phyloP scores from a whole-genome alignment of 2,329 filamentous ascomycete genomes.

The Diaporthe citriasiana region DNA sequence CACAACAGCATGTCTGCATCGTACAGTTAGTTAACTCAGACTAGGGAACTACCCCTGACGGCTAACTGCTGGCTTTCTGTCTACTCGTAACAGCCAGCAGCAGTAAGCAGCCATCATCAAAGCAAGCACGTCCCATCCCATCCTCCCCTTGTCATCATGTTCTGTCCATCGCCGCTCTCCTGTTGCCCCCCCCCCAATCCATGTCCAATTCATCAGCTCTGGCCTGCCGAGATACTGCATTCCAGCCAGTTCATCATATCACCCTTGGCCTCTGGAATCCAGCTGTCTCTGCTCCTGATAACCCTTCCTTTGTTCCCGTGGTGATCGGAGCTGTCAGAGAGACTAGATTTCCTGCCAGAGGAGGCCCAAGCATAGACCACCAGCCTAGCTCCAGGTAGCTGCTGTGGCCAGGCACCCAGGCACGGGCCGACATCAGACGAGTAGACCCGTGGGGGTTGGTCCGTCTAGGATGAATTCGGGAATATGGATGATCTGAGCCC shows the following conservation, averaged over 20 bases:
- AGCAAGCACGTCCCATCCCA: not conserved
- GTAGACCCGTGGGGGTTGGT: conserved; percentile 21
- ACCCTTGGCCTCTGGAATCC: conserved; percentile 18
- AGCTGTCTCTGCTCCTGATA: not conserved
- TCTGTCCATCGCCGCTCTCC: not conserved
- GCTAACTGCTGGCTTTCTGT: not conserved
- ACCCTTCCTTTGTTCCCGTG: conserved; percentile 9
- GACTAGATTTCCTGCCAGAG: not conserved
- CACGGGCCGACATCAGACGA: conserved; percentile 27
- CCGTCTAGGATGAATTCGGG: conserved; percentile 25
- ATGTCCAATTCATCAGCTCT: not conserved
- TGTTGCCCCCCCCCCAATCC: too few species aligned
- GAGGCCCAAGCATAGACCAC: conserved; percentile 17
- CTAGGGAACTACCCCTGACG: not conserved
- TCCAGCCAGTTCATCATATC: not conserved
- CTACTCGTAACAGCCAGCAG: conserved; percentile 21
- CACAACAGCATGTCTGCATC: conserved; percentile 17
- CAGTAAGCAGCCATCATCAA: conserved; percentile 16
- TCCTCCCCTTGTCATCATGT: too few species aligned
- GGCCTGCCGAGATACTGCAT: conserved; percentile 1
- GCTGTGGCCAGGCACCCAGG: conserved; percentile 4
- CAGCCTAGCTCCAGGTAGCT: not conserved
- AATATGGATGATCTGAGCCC: conserved; percentile 8
- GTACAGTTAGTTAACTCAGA: too few species aligned
- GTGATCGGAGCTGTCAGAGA: conserved; percentile 26